Conservation (phyloP, 805 yeast genomes). For the Groenewaldozyma salmanticensis region DNA sequence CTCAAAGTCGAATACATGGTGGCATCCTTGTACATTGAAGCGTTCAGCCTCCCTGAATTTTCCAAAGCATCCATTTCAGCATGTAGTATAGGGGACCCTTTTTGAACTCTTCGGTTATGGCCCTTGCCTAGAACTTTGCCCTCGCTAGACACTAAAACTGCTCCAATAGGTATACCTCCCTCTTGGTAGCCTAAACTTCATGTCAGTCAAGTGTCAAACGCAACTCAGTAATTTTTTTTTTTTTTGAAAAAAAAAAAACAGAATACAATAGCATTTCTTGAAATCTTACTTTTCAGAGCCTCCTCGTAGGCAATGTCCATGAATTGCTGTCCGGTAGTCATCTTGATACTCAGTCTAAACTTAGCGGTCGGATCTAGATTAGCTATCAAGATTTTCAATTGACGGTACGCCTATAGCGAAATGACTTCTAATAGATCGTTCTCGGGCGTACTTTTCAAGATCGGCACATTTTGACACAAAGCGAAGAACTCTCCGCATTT, state of each 20-base stretch:
- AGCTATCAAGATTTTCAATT: too few relatives aligned
- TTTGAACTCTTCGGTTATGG: conserved; percentile 84
- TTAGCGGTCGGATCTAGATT: too few relatives aligned
- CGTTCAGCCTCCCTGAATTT: conserved; percentile 83
- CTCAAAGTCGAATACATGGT: conserved; percentile 89
- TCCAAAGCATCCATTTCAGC: conserved; percentile 89
- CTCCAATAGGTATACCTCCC: conserved; percentile 92
- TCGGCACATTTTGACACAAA: too few relatives aligned
- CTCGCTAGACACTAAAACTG: conserved; percentile 59
- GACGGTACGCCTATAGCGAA: too few relatives aligned
- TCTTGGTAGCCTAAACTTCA: conserved; percentile 47
- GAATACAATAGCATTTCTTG: neutral
- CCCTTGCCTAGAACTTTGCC: conserved; percentile 82
- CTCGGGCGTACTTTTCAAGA: too few relatives aligned
- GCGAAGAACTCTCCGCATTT: too few relatives aligned
- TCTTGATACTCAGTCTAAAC: neutral
- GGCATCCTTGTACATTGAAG: conserved; percentile 66
- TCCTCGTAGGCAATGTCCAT: conserved; percentile 25
- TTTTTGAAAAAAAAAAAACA: neutral
- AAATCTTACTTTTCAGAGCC: conserved; percentile 21
- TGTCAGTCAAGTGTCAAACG: too few relatives aligned
- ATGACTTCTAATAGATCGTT: too few relatives aligned
- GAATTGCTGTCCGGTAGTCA: conserved; percentile 11
- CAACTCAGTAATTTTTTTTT: neutral
- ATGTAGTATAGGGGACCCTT: conserved; percentile 72